Base-by-base conservation (phyloP, 2,329 filamentous ascomycete species). In the Beauveria bassiana region DNA sequence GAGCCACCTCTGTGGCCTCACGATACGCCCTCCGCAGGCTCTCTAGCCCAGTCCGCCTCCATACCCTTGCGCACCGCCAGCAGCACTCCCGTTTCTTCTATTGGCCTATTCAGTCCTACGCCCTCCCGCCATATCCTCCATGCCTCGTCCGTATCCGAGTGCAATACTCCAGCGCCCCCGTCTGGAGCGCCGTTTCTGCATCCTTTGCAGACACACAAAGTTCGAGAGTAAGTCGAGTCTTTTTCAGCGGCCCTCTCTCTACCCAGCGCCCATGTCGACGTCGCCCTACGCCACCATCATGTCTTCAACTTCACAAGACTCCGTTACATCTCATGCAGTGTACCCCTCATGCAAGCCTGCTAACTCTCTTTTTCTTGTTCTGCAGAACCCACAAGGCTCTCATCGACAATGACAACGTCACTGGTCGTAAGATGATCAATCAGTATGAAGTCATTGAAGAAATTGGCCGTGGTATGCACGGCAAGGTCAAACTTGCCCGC, bases 381-480 rank as follows among this genome's bases (percentile, higher is more conserved):
- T 45, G 16, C 65, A 90, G 87, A 76, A 97, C 93, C 10, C 90
- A 96, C 75, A 91, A 93, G 65, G 93, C 91, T 59, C 87, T 93
- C 69, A 91, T 97, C 67, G 93, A 98, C 70, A 87, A 93, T 65
- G 92, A 98, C 73, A 85, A 85, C 59, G 82, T 91, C 65, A 96
- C 93, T 5, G 95, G 95, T 63, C 90, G 95, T 65, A 99, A 99
- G 77, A 82, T 93, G 59, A 96, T 99, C 79, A 99, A 99, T 70
- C 90, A 97, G 71, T 99, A 99, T 77, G 91, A 97, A 75, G 91
- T 99, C 68, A 89, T 98, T 66, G 90, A 96, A 73, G 95, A 99
- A 75, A 90, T 99, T 59, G 95, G 95, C 61, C 89, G 95, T 63
- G 95, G 95, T 56, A 91, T 96, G 69, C 95, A 99, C 72, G 95